Percentiles rank a stretch among this genome's conserved stretches.
Evolutionary conservation across 176 grass and related monocot genomes (phyloP).

Genomic region (Panicum miliaceum): DNA sequence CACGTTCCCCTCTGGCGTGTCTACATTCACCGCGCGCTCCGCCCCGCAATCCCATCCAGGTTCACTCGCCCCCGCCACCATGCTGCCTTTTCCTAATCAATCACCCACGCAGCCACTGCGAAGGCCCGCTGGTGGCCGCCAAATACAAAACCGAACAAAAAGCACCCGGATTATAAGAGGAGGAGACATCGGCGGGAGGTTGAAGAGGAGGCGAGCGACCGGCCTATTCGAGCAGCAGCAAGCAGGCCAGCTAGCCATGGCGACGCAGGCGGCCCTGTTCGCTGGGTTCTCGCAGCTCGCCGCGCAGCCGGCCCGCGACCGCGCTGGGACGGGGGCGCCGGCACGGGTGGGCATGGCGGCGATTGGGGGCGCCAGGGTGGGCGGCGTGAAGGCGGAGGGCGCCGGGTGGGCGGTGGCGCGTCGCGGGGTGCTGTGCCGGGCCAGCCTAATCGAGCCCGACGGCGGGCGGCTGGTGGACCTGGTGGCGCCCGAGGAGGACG

Average conservation of each 20-base stretch:
- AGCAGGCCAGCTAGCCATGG: constrained; percentile 43
- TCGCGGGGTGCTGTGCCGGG: constrained; percentile 32
- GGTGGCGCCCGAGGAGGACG: constrained; percentile 62
- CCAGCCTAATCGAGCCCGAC: constrained; percentile 89
- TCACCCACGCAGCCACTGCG: constrained; percentile 19
- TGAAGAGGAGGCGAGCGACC: background rate
- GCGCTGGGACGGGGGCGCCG: background rate
- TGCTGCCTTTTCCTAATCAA: background rate
- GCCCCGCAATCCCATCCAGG: constrained; percentile 53
- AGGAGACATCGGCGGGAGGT: background rate
- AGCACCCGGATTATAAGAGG: constrained; percentile 40
- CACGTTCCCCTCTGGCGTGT: background rate
- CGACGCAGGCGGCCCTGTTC: constrained; percentile 49
- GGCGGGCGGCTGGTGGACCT: constrained; percentile 85
- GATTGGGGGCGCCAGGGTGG: background rate
- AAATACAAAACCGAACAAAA: constrained; percentile 6
- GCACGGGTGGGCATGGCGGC: constrained; percentile 9
- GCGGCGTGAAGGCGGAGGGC: background rate
- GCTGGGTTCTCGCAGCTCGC: constrained; percentile 45
- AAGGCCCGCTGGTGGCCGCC: constrained; percentile 5
- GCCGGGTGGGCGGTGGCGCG: background rate
- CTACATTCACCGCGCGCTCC: constrained; percentile 41
- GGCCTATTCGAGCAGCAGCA: constrained; percentile 15
- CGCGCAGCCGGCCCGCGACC: constrained; percentile 5
- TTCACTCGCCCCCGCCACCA: background rate